A percentile compares a stretch with the other conserved stretches of the same genome.
These are phyloP conservation scores for Chimonanthus salicifolius DNA, from an alignment of 164 flowering plant species.

Conservation along the genomic window DNA sequence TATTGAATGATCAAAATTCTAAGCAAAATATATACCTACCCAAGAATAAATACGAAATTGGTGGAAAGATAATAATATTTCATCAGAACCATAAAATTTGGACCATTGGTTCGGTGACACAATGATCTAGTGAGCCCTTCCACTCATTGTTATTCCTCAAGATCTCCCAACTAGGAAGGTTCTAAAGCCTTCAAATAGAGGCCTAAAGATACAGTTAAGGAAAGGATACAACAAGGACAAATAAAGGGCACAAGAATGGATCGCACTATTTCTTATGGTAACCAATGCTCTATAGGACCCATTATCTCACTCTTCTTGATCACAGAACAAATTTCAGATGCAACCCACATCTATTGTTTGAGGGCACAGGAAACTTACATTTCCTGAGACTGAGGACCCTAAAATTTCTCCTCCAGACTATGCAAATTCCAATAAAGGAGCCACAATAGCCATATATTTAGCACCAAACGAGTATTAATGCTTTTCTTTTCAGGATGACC, in stretches of 20 bases:
- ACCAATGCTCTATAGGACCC: not conserved
- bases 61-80: not conserved
- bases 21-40: not conserved
- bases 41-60: not conserved
- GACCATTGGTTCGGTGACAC: not conserved
- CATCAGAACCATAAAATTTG: not conserved
- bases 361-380: no score
- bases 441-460: not conserved
- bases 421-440: not conserved
- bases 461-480: not conserved
- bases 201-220: not conserved
- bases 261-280: not conserved
- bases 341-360: no score
- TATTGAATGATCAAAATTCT: constrained; percentile 4
- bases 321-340: no score
- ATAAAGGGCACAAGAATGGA: not conserved
- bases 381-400: not conserved
- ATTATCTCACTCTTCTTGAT: no score
- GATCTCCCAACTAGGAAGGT: not conserved
- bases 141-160: not conserved
- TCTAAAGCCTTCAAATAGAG: not conserved
- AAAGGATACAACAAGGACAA: not conserved
- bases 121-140: not conserved
- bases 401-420: not conserved
- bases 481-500: no score